Conservation (phyloP, 1,139 yeast genomes). For the Scheffersomyces parashehatae region DNA sequence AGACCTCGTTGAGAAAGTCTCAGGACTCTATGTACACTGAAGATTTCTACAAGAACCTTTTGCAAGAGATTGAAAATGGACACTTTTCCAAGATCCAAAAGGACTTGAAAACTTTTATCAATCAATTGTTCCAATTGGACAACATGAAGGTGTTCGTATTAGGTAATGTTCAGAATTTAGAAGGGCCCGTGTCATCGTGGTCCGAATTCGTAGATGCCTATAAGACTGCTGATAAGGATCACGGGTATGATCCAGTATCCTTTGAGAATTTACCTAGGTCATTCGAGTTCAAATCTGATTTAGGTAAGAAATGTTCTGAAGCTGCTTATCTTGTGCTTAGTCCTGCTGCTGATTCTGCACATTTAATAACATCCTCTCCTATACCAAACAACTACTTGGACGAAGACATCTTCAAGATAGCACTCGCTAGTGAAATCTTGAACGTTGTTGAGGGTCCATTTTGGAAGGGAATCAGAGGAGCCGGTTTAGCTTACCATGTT, state of each 20-base stretch:
- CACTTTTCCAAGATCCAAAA: conserved; percentile 45
- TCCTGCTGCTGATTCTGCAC: conserved; percentile 89
- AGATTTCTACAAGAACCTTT: conserved; percentile 49
- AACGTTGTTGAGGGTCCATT: conserved; percentile 95
- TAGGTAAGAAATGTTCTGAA: conserved; percentile 54
- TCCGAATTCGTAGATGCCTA: conserved; percentile 31
- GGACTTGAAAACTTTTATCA: conserved; percentile 60
- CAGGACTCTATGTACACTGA: conserved; percentile 70
- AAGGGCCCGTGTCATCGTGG: conserved; percentile 69
- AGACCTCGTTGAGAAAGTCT: conserved; percentile 64
- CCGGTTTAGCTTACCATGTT: conserved; percentile 94
- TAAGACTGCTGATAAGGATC: conserved; percentile 14
- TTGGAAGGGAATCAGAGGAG: conserved; percentile 95
- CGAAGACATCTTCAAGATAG: conserved; percentile 69
- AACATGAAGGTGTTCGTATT: conserved; percentile 70
- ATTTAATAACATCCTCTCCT: conserved; percentile 58
- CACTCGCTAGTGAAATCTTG: conserved; percentile 74
- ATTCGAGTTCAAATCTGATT: conserved; percentile 51
- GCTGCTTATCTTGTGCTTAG: conserved; percentile 69
- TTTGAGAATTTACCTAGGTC: conserved; percentile 52
- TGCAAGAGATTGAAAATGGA: conserved; percentile 55
- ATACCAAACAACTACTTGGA: conserved; percentile 67
- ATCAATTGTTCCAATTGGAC: conserved; percentile 54
- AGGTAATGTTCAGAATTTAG: conserved; percentile 61
- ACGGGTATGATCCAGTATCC: conserved; percentile 13